phyloP scores from a whole-genome alignment of 2,329 filamentous ascomycete species.

The Blumeria graminis region DNA sequence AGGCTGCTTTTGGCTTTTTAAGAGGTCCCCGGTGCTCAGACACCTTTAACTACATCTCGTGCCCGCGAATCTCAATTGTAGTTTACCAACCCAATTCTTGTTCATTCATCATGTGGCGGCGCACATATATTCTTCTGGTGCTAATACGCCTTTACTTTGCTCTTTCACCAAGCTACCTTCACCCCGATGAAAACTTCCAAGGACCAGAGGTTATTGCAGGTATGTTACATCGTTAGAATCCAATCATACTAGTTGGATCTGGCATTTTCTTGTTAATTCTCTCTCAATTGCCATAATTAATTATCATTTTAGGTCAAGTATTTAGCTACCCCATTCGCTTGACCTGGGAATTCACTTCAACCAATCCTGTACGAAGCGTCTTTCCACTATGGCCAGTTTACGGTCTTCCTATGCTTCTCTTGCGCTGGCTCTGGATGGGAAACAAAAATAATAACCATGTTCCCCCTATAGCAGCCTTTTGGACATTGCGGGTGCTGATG shows the following conservation, averaged over 20 bases:
- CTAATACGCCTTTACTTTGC: conserved; percentile 84
- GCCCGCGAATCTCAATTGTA: conserved; percentile 8
- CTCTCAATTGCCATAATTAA: background rate
- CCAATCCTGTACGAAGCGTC: conserved; percentile 74
- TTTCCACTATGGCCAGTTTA: conserved; percentile 94
- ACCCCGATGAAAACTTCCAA: conserved; percentile 98
- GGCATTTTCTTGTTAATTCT: background rate
- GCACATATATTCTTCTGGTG: conserved; percentile 64
- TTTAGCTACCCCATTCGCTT: conserved; percentile 74
- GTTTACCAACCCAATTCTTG: conserved; percentile 7
- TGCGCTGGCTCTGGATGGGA: conserved; percentile 82
- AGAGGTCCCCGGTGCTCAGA: background rate
- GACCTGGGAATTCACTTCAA: conserved; percentile 90
- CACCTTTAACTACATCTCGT: conserved; percentile 6
- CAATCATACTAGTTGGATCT: background rate
- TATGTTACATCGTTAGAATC: conserved; percentile 22
- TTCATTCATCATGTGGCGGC: conserved; percentile 53
- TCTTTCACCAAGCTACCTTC: conserved; percentile 81
- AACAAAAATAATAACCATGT: conserved; percentile 54
- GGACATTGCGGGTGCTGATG: conserved; percentile 72
- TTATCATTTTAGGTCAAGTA: conserved; percentile 43
- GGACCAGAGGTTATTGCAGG: conserved; percentile 92
- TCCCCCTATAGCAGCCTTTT: conserved; percentile 71
- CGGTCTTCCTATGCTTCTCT: conserved; percentile 72
- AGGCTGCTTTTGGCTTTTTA: background rate